phyloP scores from a whole-genome alignment of 345 rosid genomes.

The Euphorbia pulcherrima region DNA sequence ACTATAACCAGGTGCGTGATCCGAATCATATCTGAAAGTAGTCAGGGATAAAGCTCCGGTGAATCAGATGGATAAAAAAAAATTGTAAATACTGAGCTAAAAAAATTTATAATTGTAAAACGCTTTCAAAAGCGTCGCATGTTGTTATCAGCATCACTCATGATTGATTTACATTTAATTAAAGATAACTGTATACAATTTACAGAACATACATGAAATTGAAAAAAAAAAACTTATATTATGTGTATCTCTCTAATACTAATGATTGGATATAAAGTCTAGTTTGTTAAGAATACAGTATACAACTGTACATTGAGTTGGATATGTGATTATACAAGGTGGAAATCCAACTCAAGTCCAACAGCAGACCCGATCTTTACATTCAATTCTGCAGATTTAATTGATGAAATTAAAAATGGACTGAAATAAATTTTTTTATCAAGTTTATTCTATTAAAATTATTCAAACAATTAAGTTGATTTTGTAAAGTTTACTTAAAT shows the following conservation, averaged over 20 bases:
- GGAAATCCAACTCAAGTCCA: background rate
- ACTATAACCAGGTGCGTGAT: too few species aligned
- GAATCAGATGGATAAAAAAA: too few species aligned
- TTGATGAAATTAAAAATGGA: too few species aligned
- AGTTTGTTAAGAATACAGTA: background rate
- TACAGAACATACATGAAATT: background rate
- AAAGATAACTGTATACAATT: background rate
- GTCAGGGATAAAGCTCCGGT: too few species aligned
- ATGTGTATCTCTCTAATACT: too few species aligned
- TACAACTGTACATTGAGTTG: background rate
- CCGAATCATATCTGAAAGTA: too few species aligned
- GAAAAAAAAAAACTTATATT: background rate
- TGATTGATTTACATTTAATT: background rate
- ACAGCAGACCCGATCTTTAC: background rate
- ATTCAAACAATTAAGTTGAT: too few species aligned
- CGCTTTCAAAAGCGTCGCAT: background rate
- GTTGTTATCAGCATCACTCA: background rate
- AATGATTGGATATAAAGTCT: background rate
- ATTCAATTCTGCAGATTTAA: background rate
- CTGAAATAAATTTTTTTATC: too few species aligned
- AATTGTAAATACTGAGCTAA: too few species aligned
- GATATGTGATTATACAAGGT: background rate
- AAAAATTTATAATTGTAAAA: too few species aligned
- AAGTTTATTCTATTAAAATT: too few species aligned
- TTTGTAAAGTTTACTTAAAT: too few species aligned